Conservation (phyloP, 2,329 filamentous ascomycete genomes). For the Aspergillus unguis region DNA sequence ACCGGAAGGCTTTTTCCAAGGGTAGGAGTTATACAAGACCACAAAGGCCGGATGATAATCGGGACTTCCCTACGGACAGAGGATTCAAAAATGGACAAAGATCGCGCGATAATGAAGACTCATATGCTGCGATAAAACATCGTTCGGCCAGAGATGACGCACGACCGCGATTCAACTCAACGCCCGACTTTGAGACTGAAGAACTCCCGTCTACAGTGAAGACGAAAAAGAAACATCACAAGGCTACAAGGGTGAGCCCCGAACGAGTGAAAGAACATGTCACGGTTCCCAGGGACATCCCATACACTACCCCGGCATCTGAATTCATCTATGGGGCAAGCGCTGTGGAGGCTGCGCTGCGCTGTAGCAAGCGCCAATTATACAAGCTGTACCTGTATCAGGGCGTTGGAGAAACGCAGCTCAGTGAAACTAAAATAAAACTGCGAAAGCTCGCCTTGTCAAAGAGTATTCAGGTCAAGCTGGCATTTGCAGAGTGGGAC, state of each 20-base stretch:
- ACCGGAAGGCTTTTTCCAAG: too few relatives aligned
- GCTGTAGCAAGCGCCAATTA: conserved; percentile 64
- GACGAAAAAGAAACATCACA: conserved; percentile 12
- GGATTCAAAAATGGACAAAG: conserved; percentile 3
- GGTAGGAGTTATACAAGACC: too few relatives aligned
- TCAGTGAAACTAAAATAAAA: conserved; percentile 38
- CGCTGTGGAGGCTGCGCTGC: conserved; percentile 75
- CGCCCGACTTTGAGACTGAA: not conserved
- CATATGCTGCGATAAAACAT: not conserved
- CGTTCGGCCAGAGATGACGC: not conserved
- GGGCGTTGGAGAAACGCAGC: conserved; percentile 54
- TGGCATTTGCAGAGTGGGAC: conserved; percentile 61
- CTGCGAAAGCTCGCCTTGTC: conserved; percentile 40
- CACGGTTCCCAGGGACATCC: conserved; percentile 47
- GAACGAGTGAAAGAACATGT: conserved; percentile 34
- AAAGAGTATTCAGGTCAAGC: conserved; percentile 53
- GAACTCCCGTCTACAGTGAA: not conserved
- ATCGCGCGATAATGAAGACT: not conserved
- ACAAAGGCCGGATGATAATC: too few relatives aligned
- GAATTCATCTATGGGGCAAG: conserved; percentile 87
- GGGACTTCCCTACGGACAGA: too few relatives aligned
- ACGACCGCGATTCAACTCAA: not conserved
- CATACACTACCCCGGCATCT: conserved; percentile 79
- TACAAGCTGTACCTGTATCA: conserved; percentile 80
- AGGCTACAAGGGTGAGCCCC: conserved; percentile 24